Base-by-base conservation (phyloP, 495 filamentous ascomycete species). In the Aspergillus asperescens region DNA sequence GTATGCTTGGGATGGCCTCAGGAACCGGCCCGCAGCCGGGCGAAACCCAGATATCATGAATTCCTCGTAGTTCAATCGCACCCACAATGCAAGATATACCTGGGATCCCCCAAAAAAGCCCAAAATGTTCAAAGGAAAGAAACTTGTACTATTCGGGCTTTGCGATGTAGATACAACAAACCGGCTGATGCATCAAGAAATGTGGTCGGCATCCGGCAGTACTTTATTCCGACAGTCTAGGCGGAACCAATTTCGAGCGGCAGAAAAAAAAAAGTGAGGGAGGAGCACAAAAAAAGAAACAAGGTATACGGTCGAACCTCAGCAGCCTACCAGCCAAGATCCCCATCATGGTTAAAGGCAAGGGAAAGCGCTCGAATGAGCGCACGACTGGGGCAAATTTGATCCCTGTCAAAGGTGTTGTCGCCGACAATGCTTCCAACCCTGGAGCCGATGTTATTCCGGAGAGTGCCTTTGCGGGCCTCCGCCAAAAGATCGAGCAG, bases 401-500 rank as follows among this genome's bases (percentile, higher is more conserved):
- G 22, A 48, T 53, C 13, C 45, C 58, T 16, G 56, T 49, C 32
- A 49, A 65, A 20, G 52, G 40, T 39, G 54, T 41, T 18, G 51
- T 47, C 35, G 22, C 55, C 6, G 35, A 48, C 44, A 64, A 64
- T 6, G 54, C 62, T 24, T 32, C 63, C 46, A 65, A 61, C 18
- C 22, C 64, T 15, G 54, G 52, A 24, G 54, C 54, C n/a, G 62
- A 57, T 40, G 52, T 48, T 44, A 55, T 77, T 54, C 76, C 78
- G 62, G 78, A 83, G 59, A 67, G 71, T 37, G 80, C 82, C 12
- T 76, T 89, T 55, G 77, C 78, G 25, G 76, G 79, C 48, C 68
- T 87, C 56, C 83, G 84, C 24, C 74, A 78, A 44, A 83, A 80
- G 64, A 84, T 87, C 60, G 81, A 87, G 62, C 67, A 74, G 56